Conservation (phyloP, 140 eudicot species). For the Stevia rebaudiana region DNA sequence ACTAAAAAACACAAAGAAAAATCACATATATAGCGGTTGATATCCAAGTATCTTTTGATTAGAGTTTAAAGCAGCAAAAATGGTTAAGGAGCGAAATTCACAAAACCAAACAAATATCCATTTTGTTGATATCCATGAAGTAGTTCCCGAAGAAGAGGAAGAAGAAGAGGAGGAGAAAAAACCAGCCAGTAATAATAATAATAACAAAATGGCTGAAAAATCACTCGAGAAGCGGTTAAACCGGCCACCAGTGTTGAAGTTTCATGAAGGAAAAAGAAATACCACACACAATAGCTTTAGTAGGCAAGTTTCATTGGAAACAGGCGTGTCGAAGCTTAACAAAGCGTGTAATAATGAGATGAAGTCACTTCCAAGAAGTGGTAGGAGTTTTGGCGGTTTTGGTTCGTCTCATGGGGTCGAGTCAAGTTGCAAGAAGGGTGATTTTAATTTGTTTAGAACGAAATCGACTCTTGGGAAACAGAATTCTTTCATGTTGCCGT, state of each 20-base stretch:
- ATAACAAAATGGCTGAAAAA: conserved; percentile 13
- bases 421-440: conserved; percentile 46
- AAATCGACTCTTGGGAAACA: conserved; percentile 68
- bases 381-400: conserved; percentile 70
- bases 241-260: conserved; percentile 17
- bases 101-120: conserved; percentile 35
- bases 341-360: conserved; percentile 35
- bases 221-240: conserved; percentile 21
- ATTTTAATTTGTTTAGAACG: conserved; percentile 66
- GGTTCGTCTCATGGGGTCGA: conserved; percentile 46
- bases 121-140: conserved; percentile 69
- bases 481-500: conserved; percentile 50
- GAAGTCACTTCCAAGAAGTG: conserved; percentile 56
- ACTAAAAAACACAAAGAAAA: not conserved
- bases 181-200: not conserved
- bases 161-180: conserved; percentile 26
- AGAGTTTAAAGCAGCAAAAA: conserved; percentile 9
- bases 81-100: conserved; percentile 37
- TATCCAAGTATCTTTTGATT: conserved; percentile 2
- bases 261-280: conserved; percentile 37
- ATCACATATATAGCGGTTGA: not conserved
- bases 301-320: conserved; percentile 80
- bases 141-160: conserved; percentile 43
- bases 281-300: conserved; percentile 39
- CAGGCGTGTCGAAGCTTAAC: conserved; percentile 79